phyloP scores from a whole-genome alignment of 768 basidiomycete genomes.

The Mycena amicta region DNA sequence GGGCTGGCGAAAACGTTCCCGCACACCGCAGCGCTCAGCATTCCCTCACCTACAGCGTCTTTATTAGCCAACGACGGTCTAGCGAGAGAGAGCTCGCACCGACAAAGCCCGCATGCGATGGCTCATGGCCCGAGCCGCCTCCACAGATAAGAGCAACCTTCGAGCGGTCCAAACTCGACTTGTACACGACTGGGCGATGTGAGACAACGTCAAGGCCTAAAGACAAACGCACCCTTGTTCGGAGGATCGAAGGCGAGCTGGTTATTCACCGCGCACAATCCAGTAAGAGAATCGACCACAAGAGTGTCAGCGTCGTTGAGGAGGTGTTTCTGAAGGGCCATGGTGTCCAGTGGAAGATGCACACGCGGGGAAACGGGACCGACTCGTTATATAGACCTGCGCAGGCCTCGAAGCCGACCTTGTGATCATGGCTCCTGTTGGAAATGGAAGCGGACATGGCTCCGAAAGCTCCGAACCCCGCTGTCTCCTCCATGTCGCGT shows the following conservation, averaged over 20 bases:
- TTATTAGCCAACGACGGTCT: too few relatives aligned
- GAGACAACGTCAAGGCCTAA: slow-evolving; percentile 13
- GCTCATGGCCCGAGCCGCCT: slow-evolving; percentile 90
- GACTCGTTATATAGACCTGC: too few relatives aligned
- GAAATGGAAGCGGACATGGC: too few relatives aligned
- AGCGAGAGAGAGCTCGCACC: too few relatives aligned
- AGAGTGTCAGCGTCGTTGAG: slow-evolving; percentile 69
- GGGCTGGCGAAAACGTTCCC: slow-evolving; percentile 92
- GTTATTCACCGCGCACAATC: slow-evolving; percentile 72
- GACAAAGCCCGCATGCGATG: slow-evolving; percentile 88
- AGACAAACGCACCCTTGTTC: slow-evolving; percentile 62
- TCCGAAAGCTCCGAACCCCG: too few relatives aligned
- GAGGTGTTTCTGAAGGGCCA: slow-evolving; percentile 65
- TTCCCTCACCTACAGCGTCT: slow-evolving; percentile 63
- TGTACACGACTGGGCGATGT: slow-evolving; percentile 57
- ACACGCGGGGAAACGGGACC: too few relatives aligned
- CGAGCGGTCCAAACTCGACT: slow-evolving; percentile 55
- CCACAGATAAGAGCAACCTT: slow-evolving; percentile 82
- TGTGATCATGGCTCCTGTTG: too few relatives aligned
- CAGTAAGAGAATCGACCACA: slow-evolving; percentile 78
- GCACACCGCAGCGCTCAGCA: slow-evolving; percentile 81
- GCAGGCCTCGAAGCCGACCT: too few relatives aligned
- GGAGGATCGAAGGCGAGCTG: slow-evolving; percentile 67
- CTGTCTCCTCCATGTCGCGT: too few relatives aligned
- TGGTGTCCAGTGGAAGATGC: too few relatives aligned